Base-by-base conservation (phyloP, 1,139 yeast genomes). In the Pichia kudriavzevii region DNA sequence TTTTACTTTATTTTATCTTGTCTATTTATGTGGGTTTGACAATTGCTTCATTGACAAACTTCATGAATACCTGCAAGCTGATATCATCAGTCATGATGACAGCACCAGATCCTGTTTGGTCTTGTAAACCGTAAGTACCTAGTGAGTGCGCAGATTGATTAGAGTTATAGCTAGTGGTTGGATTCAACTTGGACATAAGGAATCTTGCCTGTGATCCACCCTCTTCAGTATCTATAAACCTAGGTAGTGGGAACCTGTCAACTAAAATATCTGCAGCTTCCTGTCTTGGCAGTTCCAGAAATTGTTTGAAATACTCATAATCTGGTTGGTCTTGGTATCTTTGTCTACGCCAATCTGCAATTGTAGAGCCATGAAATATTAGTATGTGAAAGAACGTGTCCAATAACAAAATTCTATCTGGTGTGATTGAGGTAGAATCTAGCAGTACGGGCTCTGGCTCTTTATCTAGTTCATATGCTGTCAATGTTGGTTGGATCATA, bases 141-240 rank as follows among this genome's bases (percentile, higher is more conserved):
- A 40, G 60, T 8, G 21, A 21, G 24, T n/a, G n/a, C n/a, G n/a
- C n/a, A 15, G 17, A 7, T 18, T 11, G 12, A 18, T 16, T 26
- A 11, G n/a, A 18, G 8, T 72, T 67, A 48, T 77, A 77, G 31
- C 73, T 72, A 10, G 78, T 74, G 17, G 84, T 72, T 13, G 93
- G 93, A 53, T 80, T 81, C 49, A 81, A 62, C 53, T 79, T 77
- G 3, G 87, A 79, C 69, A 76, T 72, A 42, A 81, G 62, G 53
- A 81, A 81, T 52, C 93, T 66, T 1, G 91, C 85, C 49, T 80
- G 91, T 0, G 83, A 75, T 3, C 85, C 87, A 31, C 84, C 81
- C 49, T 79, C 84, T 45, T 79, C 83, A 32, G 83, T 75, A 50
- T 78, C 84, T 39, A 79, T 75, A 48, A 77, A 79, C 44, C 87